These are phyloP conservation scores for Colletotrichum godetiae DNA, from an alignment of 2,329 filamentous ascomycete genomes.

Conservation along the genomic window DNA sequence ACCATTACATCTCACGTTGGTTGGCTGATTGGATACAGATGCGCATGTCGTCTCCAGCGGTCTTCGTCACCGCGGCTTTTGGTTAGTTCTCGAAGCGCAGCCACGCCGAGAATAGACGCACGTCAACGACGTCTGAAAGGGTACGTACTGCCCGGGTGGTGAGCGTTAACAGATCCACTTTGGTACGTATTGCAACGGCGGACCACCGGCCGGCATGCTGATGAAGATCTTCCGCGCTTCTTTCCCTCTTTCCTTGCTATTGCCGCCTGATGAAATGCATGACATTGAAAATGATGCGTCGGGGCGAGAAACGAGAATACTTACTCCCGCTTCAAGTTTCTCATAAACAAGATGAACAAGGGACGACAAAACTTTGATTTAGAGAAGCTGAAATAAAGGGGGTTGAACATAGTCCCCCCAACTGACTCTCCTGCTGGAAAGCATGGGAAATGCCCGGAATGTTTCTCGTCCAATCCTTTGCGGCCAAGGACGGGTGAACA, in stretches of 20 bases:
- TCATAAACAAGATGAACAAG: not conserved
- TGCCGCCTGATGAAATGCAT: not conserved
- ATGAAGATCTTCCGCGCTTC: not conserved
- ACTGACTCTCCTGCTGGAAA: not conserved
- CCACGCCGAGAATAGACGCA: slow-evolving; percentile 29
- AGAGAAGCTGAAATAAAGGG: not conserved
- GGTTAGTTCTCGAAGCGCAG: slow-evolving; percentile 32
- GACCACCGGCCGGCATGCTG: not conserved
- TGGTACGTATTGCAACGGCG: not conserved
- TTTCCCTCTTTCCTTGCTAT: not conserved
- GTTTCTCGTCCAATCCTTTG: slow-evolving; percentile 26
- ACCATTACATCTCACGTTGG: not conserved
- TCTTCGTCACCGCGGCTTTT: not conserved
- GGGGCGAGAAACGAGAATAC: not conserved
- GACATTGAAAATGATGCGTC: too few species aligned
- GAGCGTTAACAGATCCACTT: not conserved
- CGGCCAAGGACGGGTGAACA: slow-evolving; percentile 25
- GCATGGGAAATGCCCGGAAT: slow-evolving; percentile 3
- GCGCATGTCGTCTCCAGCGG: not conserved
- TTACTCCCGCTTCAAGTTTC: not conserved
- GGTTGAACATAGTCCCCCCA: not conserved
- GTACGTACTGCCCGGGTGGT: not conserved
- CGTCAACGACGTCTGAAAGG: not conserved
- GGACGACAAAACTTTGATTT: not conserved
- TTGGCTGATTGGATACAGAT: not conserved